phyloP scores from a whole-genome alignment of 805 yeast species.

The Clavispora phyllophila region DNA sequence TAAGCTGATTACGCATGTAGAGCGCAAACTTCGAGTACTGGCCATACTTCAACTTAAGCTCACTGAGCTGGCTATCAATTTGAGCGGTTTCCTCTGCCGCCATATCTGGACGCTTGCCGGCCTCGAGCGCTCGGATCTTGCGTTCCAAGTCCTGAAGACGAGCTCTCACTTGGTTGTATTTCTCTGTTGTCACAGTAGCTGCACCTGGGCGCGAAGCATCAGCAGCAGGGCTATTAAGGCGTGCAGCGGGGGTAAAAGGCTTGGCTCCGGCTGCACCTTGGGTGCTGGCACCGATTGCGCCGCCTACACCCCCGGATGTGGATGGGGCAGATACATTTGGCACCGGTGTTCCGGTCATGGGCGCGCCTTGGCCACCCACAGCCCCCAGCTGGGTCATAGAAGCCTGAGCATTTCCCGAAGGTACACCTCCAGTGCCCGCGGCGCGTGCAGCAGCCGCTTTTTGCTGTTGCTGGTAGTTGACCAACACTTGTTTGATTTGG shows the following conservation, averaged over 20 bases:
- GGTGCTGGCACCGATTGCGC: background rate
- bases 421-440: background rate
- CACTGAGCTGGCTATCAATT: conserved; percentile 45
- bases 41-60: conserved; percentile 41
- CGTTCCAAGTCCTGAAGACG: conserved; percentile 46
- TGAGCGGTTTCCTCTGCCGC: conserved; percentile 42
- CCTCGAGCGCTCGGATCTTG: conserved; percentile 47
- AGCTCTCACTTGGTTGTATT: conserved; percentile 40
- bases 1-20: conserved; percentile 39
- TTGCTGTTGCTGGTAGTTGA: conserved; percentile 49
- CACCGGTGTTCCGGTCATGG: background rate
- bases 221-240: background rate
- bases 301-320: background rate
- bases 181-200: conserved; percentile 29
- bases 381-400: background rate
- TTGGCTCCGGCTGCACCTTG: background rate
- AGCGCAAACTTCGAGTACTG: conserved; percentile 48
- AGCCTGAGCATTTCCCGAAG: background rate
- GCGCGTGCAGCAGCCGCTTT: conserved; percentile 14
- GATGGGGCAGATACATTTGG: background rate
- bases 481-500: conserved; percentile 54
- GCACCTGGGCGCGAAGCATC: background rate
- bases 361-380: background rate
- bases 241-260: background rate
- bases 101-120: conserved; percentile 39